A percentile compares a stretch with the other conserved stretches of the same genome.
phyloP scores from a whole-genome alignment of 257 asterid genomes.

The Penstemon eatonii region DNA sequence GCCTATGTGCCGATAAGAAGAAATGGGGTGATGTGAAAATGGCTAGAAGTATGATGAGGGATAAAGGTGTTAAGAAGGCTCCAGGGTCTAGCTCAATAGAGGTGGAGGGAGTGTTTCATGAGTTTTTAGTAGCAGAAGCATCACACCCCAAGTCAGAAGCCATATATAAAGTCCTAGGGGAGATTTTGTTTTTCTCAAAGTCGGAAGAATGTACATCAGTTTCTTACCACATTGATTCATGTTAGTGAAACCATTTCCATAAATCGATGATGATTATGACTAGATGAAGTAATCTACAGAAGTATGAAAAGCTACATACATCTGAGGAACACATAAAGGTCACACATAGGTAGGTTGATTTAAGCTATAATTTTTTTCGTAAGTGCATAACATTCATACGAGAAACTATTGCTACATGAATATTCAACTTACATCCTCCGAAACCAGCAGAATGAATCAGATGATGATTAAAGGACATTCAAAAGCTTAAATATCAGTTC shows the following conservation, averaged over 20 bases:
- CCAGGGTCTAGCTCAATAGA: constrained; percentile 75
- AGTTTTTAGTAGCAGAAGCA: constrained; percentile 65
- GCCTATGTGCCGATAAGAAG: constrained; percentile 63
- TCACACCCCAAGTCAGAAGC: constrained; percentile 50
- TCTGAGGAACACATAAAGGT: neutral
- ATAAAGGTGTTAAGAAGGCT: constrained; percentile 58
- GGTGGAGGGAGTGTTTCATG: constrained; percentile 64
- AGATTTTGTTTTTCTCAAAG: constrained; percentile 41
- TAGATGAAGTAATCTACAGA: neutral
- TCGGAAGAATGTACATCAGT: constrained; percentile 33
- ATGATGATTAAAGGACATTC: constrained; percentile 1
- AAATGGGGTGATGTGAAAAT: constrained; percentile 67
- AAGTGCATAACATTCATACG: neutral
- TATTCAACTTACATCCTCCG: constrained; percentile 5
- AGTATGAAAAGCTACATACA: neutral
- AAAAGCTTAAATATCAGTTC: neutral
- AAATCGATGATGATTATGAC: constrained; percentile 1
- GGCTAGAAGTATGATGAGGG: constrained; percentile 74
- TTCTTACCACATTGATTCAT: constrained; percentile 30
- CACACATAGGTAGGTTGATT: neutral
- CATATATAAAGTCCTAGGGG: constrained; percentile 47
- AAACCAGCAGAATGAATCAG: neutral
- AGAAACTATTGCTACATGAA: neutral
- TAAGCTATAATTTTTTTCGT: neutral
- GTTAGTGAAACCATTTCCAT: constrained; percentile 18